Percentiles rank a stretch among this genome's conserved stretches.
Conservation (phyloP, 768 basidiomycete genomes). For the Cantharellus cinnabarinus region DNA sequence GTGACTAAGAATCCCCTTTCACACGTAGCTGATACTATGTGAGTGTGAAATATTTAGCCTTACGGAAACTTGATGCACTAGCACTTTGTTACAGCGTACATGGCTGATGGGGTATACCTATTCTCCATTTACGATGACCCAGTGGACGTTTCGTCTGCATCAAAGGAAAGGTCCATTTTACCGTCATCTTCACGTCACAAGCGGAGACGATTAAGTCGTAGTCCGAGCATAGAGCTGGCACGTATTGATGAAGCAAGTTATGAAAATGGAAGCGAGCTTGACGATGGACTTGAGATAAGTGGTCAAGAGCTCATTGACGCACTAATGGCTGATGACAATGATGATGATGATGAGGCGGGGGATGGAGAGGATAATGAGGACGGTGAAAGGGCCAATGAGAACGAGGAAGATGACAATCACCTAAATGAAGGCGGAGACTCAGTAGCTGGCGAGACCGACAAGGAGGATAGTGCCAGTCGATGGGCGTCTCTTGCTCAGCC, state of each 20-base stretch:
- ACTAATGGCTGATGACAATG: not conserved
- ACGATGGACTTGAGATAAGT: too few relatives aligned
- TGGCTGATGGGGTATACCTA: constrained; percentile 48
- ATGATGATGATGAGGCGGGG: constrained; percentile 6
- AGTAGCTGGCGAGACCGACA: constrained; percentile 16
- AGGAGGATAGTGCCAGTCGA: constrained; percentile 16
- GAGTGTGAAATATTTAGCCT: not conserved
- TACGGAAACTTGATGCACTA: not conserved
- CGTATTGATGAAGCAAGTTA: too few relatives aligned
- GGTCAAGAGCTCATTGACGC: not conserved
- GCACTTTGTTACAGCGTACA: constrained; percentile 33
- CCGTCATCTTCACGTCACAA: not conserved
- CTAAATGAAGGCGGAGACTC: constrained; percentile 15
- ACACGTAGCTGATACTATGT: constrained; percentile 13
- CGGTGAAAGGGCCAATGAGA: not conserved
- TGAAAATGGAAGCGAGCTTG: too few relatives aligned
- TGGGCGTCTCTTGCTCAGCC: constrained; percentile 16
- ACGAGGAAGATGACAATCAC: constrained; percentile 1
- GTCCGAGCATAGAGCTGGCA: not conserved
- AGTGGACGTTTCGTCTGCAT: constrained; percentile 9
- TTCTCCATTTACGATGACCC: constrained; percentile 55
- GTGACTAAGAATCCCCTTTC: constrained; percentile 28
- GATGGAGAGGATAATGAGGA: not conserved
- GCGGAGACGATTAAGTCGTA: not conserved
- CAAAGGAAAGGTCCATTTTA: not conserved